Percentiles rank a stretch among this genome's conserved stretches.
Evolutionary conservation across 495 filamentous ascomycete genomes (phyloP).

Genomic region (Neurospora tetrasperma): DNA sequence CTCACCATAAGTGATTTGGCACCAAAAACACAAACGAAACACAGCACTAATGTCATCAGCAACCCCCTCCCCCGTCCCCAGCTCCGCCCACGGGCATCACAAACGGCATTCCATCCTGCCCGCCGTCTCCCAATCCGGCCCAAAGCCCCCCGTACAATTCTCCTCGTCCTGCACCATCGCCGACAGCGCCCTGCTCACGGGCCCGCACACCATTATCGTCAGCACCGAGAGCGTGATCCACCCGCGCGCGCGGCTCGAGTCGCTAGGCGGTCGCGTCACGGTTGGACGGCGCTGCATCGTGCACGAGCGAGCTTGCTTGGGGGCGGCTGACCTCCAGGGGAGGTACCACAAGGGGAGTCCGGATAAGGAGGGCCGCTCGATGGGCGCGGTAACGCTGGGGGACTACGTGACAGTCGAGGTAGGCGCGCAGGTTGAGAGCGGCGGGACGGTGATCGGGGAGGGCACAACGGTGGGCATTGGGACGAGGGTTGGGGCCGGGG

Average conservation of each 20-base stretch:
- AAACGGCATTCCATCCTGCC: conserved; percentile 44
- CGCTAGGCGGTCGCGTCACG: conserved; percentile 55
- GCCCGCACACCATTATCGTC: conserved; percentile 61
- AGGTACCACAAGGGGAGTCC: conserved; percentile 10
- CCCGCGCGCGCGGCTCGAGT: conserved; percentile 63
- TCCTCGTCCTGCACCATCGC: conserved; percentile 62
- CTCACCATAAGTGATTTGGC: background rate
- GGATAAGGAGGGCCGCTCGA: conserved; percentile 12
- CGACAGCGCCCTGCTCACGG: conserved; percentile 63
- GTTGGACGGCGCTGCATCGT: conserved; percentile 69
- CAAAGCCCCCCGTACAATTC: conserved; percentile 59
- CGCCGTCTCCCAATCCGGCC: conserved; percentile 28
- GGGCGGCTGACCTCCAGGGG: conserved; percentile 20
- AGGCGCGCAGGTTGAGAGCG: conserved; percentile 49
- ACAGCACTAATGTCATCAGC: conserved; percentile 9
- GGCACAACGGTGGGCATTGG: conserved; percentile 53
- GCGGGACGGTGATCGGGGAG: conserved; percentile 49
- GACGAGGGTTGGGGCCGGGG: conserved; percentile 48
- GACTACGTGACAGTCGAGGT: conserved; percentile 52
- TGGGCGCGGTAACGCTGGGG: conserved; percentile 39
- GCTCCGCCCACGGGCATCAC: conserved; percentile 17
- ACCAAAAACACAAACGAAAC: background rate
- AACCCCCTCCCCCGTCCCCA: background rate
- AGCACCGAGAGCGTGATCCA: conserved; percentile 68
- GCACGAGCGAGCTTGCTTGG: conserved; percentile 59